Evolutionary conservation across 768 basidiomycete genomes (phyloP).

Genomic region (Serendipita vermifera): DNA sequence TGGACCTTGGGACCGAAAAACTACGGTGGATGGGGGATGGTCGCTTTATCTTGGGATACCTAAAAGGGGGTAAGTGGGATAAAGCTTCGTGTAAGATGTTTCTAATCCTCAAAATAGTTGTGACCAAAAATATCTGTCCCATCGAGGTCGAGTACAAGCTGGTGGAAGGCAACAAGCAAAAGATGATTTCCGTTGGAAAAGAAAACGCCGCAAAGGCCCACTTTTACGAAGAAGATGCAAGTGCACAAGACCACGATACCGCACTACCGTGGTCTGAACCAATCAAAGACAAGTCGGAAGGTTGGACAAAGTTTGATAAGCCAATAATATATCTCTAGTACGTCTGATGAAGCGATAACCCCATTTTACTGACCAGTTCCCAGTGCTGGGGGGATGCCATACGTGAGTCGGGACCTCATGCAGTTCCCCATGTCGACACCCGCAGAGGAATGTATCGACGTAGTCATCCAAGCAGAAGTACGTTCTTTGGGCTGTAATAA

Average conservation of each 20-base stretch:
- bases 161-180: constrained; percentile 53
- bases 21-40: constrained; percentile 77
- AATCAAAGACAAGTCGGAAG: constrained; percentile 25
- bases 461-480: constrained; percentile 53
- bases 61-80: constrained; percentile 46
- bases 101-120: constrained; percentile 28
- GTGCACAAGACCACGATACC: not conserved
- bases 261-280: constrained; percentile 37
- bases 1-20: constrained; percentile 74
- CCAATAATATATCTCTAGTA: constrained; percentile 52
- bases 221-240: constrained; percentile 14
- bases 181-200: constrained; percentile 38
- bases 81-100: too few relatives aligned
- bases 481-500: constrained; percentile 18
- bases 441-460: constrained; percentile 65
- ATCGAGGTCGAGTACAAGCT: constrained; percentile 58
- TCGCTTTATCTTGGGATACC: constrained; percentile 60
- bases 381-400: constrained; percentile 64
- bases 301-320: constrained; percentile 60
- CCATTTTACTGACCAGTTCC: not conserved
- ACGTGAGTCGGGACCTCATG: constrained; percentile 63
- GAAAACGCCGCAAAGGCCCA: constrained; percentile 11
- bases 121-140: constrained; percentile 49
- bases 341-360: too few relatives aligned
- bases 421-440: constrained; percentile 73